Percentiles rank a stretch among this genome's conserved stretches.
These are phyloP conservation scores for Ustilago xerochloae DNA, from an alignment of 1,284 basidiomycete species.

Conservation along the genomic window DNA sequence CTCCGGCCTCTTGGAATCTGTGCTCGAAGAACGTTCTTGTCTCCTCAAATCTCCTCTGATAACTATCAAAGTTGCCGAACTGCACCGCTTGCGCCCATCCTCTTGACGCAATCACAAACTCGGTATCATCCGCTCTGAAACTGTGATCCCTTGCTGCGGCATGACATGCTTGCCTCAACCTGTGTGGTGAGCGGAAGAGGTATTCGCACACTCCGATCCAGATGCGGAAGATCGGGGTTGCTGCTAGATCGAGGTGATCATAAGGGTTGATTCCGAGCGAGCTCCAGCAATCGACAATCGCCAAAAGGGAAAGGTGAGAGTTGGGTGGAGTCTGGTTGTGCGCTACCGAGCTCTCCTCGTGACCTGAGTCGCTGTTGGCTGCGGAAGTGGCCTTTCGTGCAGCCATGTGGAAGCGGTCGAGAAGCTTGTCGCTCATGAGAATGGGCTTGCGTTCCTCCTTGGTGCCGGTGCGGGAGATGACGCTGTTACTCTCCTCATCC, in stretches of 20 bases:
- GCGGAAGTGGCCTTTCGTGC: slow-evolving; percentile 68
- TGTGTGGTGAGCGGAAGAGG: slow-evolving; percentile 78
- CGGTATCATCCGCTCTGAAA: slow-evolving; percentile 88
- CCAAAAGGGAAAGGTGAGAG: slow-evolving; percentile 93
- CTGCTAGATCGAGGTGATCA: slow-evolving; percentile 89
- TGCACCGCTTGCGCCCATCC: slow-evolving; percentile 83
- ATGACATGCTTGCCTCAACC: slow-evolving; percentile 54
- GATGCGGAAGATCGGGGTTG: slow-evolving; percentile 93
- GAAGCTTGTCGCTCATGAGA: slow-evolving; percentile 83
- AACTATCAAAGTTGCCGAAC: slow-evolving; percentile 91
- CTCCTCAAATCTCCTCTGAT: slow-evolving; percentile 82
- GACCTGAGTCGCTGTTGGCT: slow-evolving; percentile 15
- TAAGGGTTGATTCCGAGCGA: slow-evolving; percentile 87
- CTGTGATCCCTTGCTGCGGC: slow-evolving; percentile 83
- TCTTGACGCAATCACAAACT: slow-evolving; percentile 93
- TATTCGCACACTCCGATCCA: slow-evolving; percentile 98
- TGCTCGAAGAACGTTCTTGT: slow-evolving; percentile 85
- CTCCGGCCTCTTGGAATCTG: slow-evolving; percentile 85
- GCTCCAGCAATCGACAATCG: slow-evolving; percentile 99
- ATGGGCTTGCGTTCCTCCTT: slow-evolving; percentile 74
- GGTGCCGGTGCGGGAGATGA: slow-evolving; percentile 45
- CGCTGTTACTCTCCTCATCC: slow-evolving; percentile 53
- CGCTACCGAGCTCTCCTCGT: slow-evolving; percentile 10
- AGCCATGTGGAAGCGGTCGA: slow-evolving; percentile 89
- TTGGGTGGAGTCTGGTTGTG: slow-evolving; percentile 72